phyloP scores from a whole-genome alignment of 345 rosid genomes.

The Corchorus capsularis region DNA sequence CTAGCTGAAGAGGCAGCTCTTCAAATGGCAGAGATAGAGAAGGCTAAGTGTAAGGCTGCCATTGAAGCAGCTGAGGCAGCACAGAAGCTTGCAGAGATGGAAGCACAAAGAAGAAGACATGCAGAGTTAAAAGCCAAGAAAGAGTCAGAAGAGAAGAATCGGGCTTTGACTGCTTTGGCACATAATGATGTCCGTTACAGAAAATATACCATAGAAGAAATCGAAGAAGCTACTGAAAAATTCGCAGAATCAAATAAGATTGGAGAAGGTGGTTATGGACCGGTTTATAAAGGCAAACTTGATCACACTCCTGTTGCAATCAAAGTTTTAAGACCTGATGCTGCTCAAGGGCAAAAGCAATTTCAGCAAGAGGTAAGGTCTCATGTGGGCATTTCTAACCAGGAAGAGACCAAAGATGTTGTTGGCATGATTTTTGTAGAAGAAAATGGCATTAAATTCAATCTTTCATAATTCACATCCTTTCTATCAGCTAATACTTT shows the following conservation, averaged over 20 bases:
- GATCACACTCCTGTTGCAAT: constrained; percentile 93
- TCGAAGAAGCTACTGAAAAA: constrained; percentile 67
- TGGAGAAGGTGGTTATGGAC: constrained; percentile 98
- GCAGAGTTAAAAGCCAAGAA: constrained; percentile 73
- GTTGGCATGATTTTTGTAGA: too few relatives aligned
- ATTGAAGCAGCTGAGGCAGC: constrained; percentile 84
- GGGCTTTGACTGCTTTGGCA: constrained; percentile 62
- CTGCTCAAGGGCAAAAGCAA: constrained; percentile 87
- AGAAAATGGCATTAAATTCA: too few relatives aligned
- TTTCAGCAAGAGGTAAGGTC: constrained; percentile 79
- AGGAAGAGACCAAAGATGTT: too few relatives aligned
- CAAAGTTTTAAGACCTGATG: constrained; percentile 86
- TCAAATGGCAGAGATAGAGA: constrained; percentile 79
- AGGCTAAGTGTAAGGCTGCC: constrained; percentile 82
- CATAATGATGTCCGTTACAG: constrained; percentile 65
- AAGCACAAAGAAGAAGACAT: constrained; percentile 60
- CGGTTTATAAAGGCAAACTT: constrained; percentile 78
- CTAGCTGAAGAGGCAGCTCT: constrained; percentile 76
- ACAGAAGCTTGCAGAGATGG: constrained; percentile 66
- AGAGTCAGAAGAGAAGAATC: constrained; percentile 73
- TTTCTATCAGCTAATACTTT: constrained; percentile 11
- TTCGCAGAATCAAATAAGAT: constrained; percentile 56
- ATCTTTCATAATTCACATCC: too few relatives aligned
- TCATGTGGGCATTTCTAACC: too few relatives aligned
- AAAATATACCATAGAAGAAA: constrained; percentile 75